Percentiles rank a stretch among this genome's conserved stretches.
Conservation (phyloP, 75 land plant genomes). For the Picea sitchensis region DNA sequence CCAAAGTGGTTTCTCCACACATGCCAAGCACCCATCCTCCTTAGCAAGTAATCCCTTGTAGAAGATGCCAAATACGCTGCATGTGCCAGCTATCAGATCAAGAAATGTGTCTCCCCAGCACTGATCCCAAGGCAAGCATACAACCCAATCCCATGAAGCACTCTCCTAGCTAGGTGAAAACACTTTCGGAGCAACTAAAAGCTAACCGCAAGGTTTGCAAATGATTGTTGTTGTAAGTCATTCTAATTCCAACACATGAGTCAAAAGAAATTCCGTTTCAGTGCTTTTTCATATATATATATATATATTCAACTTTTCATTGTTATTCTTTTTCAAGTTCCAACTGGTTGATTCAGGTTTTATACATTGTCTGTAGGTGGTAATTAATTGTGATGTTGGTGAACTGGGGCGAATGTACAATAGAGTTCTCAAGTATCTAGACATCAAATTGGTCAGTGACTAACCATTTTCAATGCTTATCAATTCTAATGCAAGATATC, state of each 20-base stretch:
- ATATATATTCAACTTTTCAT: background rate
- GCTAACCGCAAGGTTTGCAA: background rate
- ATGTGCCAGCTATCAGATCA: too few relatives aligned
- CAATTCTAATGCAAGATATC: background rate
- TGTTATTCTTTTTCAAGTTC: background rate
- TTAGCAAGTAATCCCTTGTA: too few relatives aligned
- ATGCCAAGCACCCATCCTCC: too few relatives aligned
- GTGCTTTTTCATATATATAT: background rate
- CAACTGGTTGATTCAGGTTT: background rate
- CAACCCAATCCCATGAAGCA: too few relatives aligned
- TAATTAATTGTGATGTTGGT: background rate
- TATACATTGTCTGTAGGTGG: background rate
- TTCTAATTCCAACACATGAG: background rate
- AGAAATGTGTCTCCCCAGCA: too few relatives aligned
- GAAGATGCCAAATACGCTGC: too few relatives aligned
- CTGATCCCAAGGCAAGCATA: too few relatives aligned
- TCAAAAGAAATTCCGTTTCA: background rate
- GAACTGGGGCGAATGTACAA: slow-evolving; percentile 12
- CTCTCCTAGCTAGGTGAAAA: too few relatives aligned
- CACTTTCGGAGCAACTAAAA: too few relatives aligned
- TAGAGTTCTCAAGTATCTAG: background rate
- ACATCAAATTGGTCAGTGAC: slow-evolving; percentile 5
- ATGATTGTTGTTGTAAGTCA: background rate
- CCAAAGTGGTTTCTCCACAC: too few relatives aligned
- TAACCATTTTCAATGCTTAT: background rate